Percentiles rank a stretch among this genome's conserved stretches.
Conservation (phyloP, 2,329 filamentous ascomycete species). For the Pleurostoma richardsiae region DNA sequence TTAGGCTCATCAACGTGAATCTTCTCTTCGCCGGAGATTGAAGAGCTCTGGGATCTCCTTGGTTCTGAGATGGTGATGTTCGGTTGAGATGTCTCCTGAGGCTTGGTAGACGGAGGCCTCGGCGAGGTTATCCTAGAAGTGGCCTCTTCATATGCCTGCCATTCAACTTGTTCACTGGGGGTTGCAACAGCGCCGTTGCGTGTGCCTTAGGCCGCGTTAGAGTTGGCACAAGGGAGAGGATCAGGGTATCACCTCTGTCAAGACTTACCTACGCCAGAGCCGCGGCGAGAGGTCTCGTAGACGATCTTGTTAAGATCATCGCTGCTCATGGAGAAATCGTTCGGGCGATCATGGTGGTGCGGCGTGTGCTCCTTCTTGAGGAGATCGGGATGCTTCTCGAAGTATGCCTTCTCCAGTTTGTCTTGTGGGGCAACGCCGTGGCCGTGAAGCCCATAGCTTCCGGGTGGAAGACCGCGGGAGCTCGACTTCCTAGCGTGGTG, state of each 20-base stretch:
- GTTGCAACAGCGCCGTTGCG: constrained; percentile 58
- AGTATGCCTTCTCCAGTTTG: constrained; percentile 87
- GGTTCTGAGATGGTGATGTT: constrained; percentile 22
- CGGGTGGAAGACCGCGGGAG: constrained; percentile 68
- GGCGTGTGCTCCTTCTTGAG: constrained; percentile 66
- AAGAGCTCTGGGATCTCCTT: constrained; percentile 15
- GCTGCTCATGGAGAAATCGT: constrained; percentile 81
- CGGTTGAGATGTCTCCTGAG: constrained; percentile 20
- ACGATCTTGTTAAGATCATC: constrained; percentile 90
- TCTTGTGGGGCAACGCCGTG: constrained; percentile 73
- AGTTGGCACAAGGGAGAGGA: constrained; percentile 7
- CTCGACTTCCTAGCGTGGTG: constrained; percentile 70
- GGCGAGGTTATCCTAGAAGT: constrained; percentile 71
- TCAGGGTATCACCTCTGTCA: background rate
- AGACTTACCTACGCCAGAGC: constrained; percentile 44
- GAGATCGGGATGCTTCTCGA: constrained; percentile 83
- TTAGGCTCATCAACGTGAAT: constrained; percentile 74
- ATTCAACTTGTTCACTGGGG: constrained; percentile 87
- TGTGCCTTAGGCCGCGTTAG: constrained; percentile 48
- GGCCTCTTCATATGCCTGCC: constrained; percentile 81
- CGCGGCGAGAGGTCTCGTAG: constrained; percentile 58
- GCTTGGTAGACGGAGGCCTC: constrained; percentile 40
- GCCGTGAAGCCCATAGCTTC: constrained; percentile 89
- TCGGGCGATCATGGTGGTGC: constrained; percentile 49
- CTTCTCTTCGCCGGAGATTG: constrained; percentile 46